Evolutionary conservation across 164 flowering plant genomes (phyloP), one percentile per base, ranked within the genome.

Genomic region (Aristolochia californica): DNA sequence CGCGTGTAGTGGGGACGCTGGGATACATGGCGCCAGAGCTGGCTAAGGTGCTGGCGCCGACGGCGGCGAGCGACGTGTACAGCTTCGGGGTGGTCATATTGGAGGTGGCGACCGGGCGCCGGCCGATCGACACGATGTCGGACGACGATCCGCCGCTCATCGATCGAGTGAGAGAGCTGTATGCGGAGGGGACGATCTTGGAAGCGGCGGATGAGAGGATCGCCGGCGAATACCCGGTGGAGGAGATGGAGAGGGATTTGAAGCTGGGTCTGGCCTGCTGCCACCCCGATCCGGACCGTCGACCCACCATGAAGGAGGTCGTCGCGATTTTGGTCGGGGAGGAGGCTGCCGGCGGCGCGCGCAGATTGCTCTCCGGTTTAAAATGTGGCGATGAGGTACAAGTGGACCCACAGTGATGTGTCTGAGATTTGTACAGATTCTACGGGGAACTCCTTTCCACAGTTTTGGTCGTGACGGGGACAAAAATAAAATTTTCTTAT

Each of bases 21-120:
- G 96, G 98, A 58, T 88, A 91, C 70, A 34, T 91, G 53, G 91
- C 98, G 12, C 98, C 98, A 0, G 98, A 91, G 72, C 45, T 84
- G 45, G 90, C 79, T 0, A 68, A 60, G 4, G 49, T 61, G 58
- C 70, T 75, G 3, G 44, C 72, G 1, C 85, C 94, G 0, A 88
- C 88, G 2, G 66, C 72, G 0, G 79, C 82, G 1, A 82, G 82
- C 56, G 98, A 91, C 57, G 95, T 91, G 14, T 88, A 76, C 59
- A 79, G 91, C 61, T 91, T 76, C 62, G 95, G 98, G 16, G 86
- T 86, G 52, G 88, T 88, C 61, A 70, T 84, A 9, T 56, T 91
- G 63, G 96, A 88, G 62, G 88, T 91, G 72, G 84, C 66, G 0
- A 76, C 83, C 34, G 98, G 98, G 55, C 58, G 85, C 61, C 68